A percentile compares a stretch with the other conserved stretches of the same genome.
Evolutionary conservation across 768 basidiomycete species (phyloP).

Genomic region (Mycena chlorophos): DNA sequence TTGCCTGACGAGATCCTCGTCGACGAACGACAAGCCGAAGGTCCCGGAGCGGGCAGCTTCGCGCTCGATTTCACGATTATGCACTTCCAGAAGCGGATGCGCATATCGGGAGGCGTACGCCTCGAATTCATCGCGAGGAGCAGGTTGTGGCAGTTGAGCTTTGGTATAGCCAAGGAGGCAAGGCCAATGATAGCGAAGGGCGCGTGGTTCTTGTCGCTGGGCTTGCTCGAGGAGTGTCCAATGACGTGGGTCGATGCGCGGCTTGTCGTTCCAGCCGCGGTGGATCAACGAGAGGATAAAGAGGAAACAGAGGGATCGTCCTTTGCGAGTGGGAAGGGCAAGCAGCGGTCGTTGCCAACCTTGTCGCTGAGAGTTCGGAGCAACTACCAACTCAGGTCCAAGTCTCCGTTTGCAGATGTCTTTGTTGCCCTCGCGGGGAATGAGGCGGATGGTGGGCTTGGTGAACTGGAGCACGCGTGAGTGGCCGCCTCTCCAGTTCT

Average conservation of each 20-base stretch:
- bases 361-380: background rate
- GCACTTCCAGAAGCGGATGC: conserved; percentile 1
- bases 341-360: background rate
- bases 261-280: conserved; percentile 39
- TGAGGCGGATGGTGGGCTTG: conserved; percentile 43
- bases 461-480: conserved; percentile 52
- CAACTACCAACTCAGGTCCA: conserved; percentile 3
- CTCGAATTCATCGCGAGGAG: background rate
- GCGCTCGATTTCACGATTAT: background rate
- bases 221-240: conserved; percentile 55
- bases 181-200: conserved; percentile 24
- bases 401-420: conserved; percentile 35
- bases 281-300: background rate
- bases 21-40: background rate
- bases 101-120: background rate
- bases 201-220: conserved; percentile 52
- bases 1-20: conserved; percentile 1
- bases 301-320: conserved; percentile 25
- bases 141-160: background rate
- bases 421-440: background rate
- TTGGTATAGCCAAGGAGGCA: background rate
- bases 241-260: conserved; percentile 58
- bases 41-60: conserved; percentile 1
- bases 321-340: conserved; percentile 13
- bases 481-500: conserved; percentile 27